These are phyloP conservation scores for Phytophthora europaea DNA, from an alignment of 352 stramenopile genomes.

Conservation along the genomic window DNA sequence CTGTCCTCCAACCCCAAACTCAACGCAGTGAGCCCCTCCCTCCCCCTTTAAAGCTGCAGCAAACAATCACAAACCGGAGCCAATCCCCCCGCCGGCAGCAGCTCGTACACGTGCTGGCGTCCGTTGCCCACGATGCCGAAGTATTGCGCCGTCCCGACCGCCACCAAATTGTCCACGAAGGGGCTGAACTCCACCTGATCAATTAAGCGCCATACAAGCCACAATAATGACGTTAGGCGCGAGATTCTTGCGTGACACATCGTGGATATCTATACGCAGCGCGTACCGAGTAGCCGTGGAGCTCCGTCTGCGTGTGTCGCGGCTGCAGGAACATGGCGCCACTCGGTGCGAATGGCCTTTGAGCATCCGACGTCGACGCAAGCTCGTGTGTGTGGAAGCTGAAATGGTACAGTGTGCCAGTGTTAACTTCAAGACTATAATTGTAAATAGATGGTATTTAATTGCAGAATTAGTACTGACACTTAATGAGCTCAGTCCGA, in stretches of 20 bases:
- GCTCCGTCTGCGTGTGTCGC: slow-evolving; percentile 64
- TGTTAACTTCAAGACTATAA: slow-evolving; percentile 31
- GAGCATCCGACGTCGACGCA: slow-evolving; percentile 18
- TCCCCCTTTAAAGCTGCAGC: neutral
- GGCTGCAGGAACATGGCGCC: slow-evolving; percentile 76
- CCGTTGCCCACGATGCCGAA: slow-evolving; percentile 95
- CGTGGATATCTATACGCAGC: neutral
- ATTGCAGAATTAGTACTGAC: slow-evolving; percentile 14
- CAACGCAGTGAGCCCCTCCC: neutral
- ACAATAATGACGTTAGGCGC: neutral
- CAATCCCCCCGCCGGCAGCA: slow-evolving; percentile 72
- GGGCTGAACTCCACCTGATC: slow-evolving; percentile 92
- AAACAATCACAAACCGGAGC: slow-evolving; percentile 47
- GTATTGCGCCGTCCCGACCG: slow-evolving; percentile 92
- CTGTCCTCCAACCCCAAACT: slow-evolving; percentile 34
- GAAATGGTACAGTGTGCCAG: slow-evolving; percentile 7
- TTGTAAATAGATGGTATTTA: slow-evolving; percentile 5
- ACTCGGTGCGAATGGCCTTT: neutral
- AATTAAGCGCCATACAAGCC: neutral
- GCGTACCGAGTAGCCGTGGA: slow-evolving; percentile 75
- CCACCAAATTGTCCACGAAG: slow-evolving; percentile 89
- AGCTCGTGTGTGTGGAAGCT: slow-evolving; percentile 11
- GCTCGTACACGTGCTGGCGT: slow-evolving; percentile 84
- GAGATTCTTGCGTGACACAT: neutral
- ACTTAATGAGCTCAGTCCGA: slow-evolving; percentile 25